These are phyloP conservation scores for slime mould (Dictyostelium discoideum) DNA, from an alignment of 78 protist genomes.

Conservation along the genomic window dicty_2.7 NC_007089.4:691501-692000, in stretches of 20 bases:
- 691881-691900: conserved; percentile 29
- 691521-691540: neutral
- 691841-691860: neutral
- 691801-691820: neutral
- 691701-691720: no score
- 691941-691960: conserved; percentile 40
- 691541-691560: conserved; percentile 48
- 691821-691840: conserved; percentile 19
- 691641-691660: conserved; percentile 59
- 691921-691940: conserved; percentile 20
- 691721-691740: no score
- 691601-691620: conserved; percentile 54
- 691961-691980: conserved; percentile 32
- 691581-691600: conserved; percentile 19
- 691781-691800: neutral
- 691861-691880: conserved; percentile 35
- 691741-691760: neutral
- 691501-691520: conserved; percentile 16
- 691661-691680: conserved; percentile 38
- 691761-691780: neutral
- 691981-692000: conserved; percentile 21
- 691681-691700: neutral
- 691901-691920: neutral
- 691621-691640: conserved; percentile 57
- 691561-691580: conserved; percentile 48